Evolutionary conservation across 2,329 filamentous ascomycete genomes (phyloP), one percentile per base, ranked within the genome.

Genomic region (Colletotrichum lentis): DNA sequence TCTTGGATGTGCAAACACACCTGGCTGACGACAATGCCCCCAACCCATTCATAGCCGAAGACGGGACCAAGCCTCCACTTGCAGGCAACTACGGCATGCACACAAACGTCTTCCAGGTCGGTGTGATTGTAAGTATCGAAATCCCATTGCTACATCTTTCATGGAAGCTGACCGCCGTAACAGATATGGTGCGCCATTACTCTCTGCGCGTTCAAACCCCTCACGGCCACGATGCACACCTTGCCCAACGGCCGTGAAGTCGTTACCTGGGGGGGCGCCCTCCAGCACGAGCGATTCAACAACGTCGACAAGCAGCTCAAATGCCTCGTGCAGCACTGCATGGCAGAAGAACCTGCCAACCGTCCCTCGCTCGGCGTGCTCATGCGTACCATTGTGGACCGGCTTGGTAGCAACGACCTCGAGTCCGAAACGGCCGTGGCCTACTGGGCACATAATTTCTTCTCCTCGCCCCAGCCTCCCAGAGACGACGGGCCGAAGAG

Each of bases 291-390:
- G 18, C 27, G 53, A 5, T 73, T 67, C 37, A 10, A 14, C 7
- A 16, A 46, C 5, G 44, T 75, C 16, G 76, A 77, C 14, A 2
- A n/a, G 1, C 58, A 72, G 8, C 62, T 78, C 5, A 72, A 69
- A 31, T 64, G 73, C 2, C 58, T 71, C 3, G 37, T 78, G 24
- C 58, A 69, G 43, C 68, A 59, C 12, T 78, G 77, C 61, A 62
- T 75, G 64, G 73, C 69, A 35, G 71, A 76, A 16, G 55, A 69
- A 2, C 77, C 77, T 0, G 14, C 47, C 24, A 70, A 75, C 6
- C 74, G 77, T 0, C 77, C 77, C 8, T 52, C 24, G 5, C 65
- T 77, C 11, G 20, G 68, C 37, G 39, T 64, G 1, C 69, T 78
- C 18, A 62, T 76, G 10, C 60, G 49, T 4, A 50, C 53, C 18